Conservation (phyloP, 352 stramenopile genomes). For the Elongisporangium anandrum region DNA sequence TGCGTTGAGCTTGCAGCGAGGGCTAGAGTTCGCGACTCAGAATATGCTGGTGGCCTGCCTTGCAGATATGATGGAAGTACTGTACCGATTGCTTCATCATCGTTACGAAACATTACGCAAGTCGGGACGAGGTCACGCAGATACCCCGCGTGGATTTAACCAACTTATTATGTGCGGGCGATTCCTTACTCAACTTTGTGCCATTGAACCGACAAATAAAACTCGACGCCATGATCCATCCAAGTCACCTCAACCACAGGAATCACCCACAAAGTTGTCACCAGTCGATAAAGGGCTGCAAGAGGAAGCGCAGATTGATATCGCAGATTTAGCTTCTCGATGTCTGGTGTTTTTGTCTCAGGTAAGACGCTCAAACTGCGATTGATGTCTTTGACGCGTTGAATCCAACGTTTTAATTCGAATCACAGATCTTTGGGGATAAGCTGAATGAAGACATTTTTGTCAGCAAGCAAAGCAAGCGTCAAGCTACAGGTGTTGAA, state of each 20-base stretch:
- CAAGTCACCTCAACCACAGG: constrained; percentile 11
- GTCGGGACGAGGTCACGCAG: constrained; percentile 1
- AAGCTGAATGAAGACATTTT: constrained; percentile 56
- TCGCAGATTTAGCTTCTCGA: constrained; percentile 39
- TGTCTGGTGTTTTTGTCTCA: constrained; percentile 62
- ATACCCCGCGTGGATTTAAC: constrained; percentile 20
- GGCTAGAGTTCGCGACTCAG: constrained; percentile 17
- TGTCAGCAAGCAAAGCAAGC: constrained; percentile 5
- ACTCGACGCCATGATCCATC: not conserved
- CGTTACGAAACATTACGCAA: constrained; percentile 24
- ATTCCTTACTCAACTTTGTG: constrained; percentile 36
- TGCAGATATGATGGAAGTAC: constrained; percentile 24
- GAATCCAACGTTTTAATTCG: not conserved
- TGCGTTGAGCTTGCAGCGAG: constrained; percentile 14
- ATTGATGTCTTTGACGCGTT: not conserved
- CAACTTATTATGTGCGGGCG: constrained; percentile 17
- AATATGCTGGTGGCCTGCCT: constrained; percentile 9
- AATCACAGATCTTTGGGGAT: constrained; percentile 48
- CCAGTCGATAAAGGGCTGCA: not conserved
- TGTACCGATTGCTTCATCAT: constrained; percentile 31
- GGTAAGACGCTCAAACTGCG: constrained; percentile 18
- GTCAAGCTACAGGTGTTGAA: constrained; percentile 1
- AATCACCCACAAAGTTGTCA: not conserved
- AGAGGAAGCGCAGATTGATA: constrained; percentile 11
- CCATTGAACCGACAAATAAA: constrained; percentile 5